Evolutionary conservation across 1,284 basidiomycete species (phyloP).

Genomic region (Sphagnurus paluster): DNA sequence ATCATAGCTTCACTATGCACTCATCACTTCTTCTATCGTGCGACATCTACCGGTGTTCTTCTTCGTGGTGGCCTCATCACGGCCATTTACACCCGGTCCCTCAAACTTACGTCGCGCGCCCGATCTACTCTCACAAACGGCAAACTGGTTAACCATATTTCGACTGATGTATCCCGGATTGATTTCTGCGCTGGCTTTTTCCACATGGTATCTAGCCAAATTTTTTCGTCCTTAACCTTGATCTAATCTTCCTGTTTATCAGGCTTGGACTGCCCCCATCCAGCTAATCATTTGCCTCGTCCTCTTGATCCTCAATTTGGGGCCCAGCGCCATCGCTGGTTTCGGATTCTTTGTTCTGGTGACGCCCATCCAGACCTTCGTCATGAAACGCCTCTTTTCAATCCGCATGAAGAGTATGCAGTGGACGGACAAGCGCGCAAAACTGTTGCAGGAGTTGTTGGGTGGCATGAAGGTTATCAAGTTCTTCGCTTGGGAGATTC

Average conservation of each 20-base stretch:
- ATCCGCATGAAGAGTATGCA: constrained; percentile 78
- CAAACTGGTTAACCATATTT: constrained; percentile 90
- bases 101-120: constrained; percentile 79
- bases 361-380: constrained; percentile 59
- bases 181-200: constrained; percentile 89
- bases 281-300: constrained; percentile 72
- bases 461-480: constrained; percentile 91
- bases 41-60: constrained; percentile 76
- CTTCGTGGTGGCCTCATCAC: constrained; percentile 87
- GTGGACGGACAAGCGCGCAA: constrained; percentile 90
- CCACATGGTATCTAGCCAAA: constrained; percentile 61
- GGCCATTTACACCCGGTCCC: constrained; percentile 81
- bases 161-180: constrained; percentile 88
- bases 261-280: constrained; percentile 73
- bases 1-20: constrained; percentile 66
- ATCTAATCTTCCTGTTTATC: background rate
- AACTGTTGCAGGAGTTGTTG: constrained; percentile 81
- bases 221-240: constrained; percentile 19
- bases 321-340: constrained; percentile 81
- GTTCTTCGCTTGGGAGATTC: constrained; percentile 80
- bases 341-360: constrained; percentile 77
- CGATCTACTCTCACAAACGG: constrained; percentile 85
- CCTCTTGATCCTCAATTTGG: constrained; percentile 71
- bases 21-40: constrained; percentile 83
- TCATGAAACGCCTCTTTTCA: constrained; percentile 77